Base-by-base conservation (phyloP, 352 stramenopile genomes). In the Phytophthora pinifolia region DNA sequence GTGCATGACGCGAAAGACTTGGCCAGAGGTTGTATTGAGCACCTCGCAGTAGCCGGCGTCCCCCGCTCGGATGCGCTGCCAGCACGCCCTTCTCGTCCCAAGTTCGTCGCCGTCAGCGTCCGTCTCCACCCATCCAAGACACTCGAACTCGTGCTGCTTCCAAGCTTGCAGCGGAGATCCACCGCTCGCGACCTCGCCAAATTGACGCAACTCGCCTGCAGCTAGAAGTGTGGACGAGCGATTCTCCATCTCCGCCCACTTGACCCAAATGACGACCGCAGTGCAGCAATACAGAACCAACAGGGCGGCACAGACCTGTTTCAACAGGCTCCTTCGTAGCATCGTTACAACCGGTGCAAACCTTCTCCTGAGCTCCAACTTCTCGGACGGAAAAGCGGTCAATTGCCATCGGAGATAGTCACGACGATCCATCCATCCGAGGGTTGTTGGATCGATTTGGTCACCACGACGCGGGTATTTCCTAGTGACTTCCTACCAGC, bases 21-120 rank as follows among this genome's bases (percentile, higher is more conserved):
- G 48, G 34, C 67, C 74, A 6, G 68, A 88, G 0, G 67, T 73
- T 6, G 45, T 47, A 38, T 92, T 89, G 15, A 65, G 56, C 25
- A 92, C 48, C 50, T 85, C 67, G 49, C 83, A 92, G 45, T 77
- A 89, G 8, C 83, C 83, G 2, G 72, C 61, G 17, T 86, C 74
- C 6, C 78, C 77, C 0, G 58, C 67, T 20, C 56, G 65, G 46
- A 90, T 65, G n/a, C 79, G 72, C 51, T 86, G 68, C 76, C 76
- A 89, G 59, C 79, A 89, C 42, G 79, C 72, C 27, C 74, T 71
- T 9, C 54, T 64, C 29, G 67, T 55, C 12, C 79, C 81, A 3
- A 79, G 55, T 46, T 74, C 66, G 17, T 71, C 59, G 17, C 67
- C 79, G 17, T 81, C 74, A 9, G 82, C 67, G 53, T 86, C 63